These are phyloP conservation scores for Botryotinia globosa DNA, from an alignment of 2,329 filamentous ascomycete genomes.

Conservation along the genomic window DNA sequence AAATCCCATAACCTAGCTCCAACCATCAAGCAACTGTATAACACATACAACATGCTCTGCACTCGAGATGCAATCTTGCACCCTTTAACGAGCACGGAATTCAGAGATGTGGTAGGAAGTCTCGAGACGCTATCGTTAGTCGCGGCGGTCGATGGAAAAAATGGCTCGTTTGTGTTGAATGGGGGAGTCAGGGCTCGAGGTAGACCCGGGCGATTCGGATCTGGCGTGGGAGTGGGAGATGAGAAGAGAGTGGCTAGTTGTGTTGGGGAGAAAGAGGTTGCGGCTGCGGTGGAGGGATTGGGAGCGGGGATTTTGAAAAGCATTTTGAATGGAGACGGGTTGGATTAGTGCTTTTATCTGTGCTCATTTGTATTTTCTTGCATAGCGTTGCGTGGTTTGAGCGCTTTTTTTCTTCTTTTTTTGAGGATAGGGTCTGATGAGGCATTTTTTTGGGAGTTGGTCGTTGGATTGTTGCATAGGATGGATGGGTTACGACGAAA, in stretches of 20 bases:
- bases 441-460: neutral
- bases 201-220: constrained; percentile 56
- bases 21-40: constrained; percentile 79
- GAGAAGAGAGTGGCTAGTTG: constrained; percentile 77
- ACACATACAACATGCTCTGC: constrained; percentile 79
- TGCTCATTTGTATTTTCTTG: neutral
- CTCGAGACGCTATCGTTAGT: constrained; percentile 85
- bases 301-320: constrained; percentile 60
- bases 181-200: constrained; percentile 65
- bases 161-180: constrained; percentile 56
- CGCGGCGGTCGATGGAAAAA: constrained; percentile 66
- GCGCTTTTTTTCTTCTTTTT: neutral
- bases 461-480: neutral
- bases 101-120: constrained; percentile 86
- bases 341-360: constrained; percentile 28
- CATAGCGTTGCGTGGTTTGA: constrained; percentile 8
- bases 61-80: constrained; percentile 85
- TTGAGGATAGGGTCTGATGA: neutral
- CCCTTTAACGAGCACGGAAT: constrained; percentile 85
- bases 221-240: constrained; percentile 55
- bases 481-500: neutral
- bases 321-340: constrained; percentile 52
- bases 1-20: constrained; percentile 64
- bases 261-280: constrained; percentile 76
- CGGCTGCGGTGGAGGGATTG: constrained; percentile 63